phyloP scores from a whole-genome alignment of 2,329 filamentous ascomycete species.

The Cladorrhinum sp. region DNA sequence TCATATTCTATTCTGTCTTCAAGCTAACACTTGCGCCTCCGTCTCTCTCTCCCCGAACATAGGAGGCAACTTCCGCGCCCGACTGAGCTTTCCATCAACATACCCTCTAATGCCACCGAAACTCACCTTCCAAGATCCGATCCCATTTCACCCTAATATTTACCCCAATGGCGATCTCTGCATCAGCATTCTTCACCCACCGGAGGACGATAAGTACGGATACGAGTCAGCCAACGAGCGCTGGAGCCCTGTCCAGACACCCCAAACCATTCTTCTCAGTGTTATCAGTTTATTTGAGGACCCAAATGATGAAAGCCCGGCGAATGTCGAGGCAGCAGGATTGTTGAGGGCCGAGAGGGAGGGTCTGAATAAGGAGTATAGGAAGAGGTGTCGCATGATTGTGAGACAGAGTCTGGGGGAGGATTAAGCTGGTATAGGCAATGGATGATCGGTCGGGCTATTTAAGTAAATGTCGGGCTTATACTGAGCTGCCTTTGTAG shows the following conservation, averaged over 20 bases:
- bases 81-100: constrained; percentile 75
- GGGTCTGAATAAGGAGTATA: constrained; percentile 65
- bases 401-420: constrained; percentile 80
- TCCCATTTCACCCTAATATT: constrained; percentile 92
- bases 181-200: constrained; percentile 95
- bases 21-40: not conserved
- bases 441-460: not conserved
- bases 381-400: constrained; percentile 71
- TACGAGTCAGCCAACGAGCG: constrained; percentile 89
- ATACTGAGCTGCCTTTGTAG: not conserved
- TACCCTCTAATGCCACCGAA: constrained; percentile 88
- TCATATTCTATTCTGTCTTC: not conserved
- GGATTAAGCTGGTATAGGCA: constrained; percentile 41
- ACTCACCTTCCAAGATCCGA: constrained; percentile 79
- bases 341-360: constrained; percentile 77
- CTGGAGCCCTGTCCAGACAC: constrained; percentile 92
- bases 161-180: constrained; percentile 85
- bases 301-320: constrained; percentile 93
- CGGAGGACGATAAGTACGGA: constrained; percentile 88
- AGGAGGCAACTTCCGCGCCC: constrained; percentile 91
- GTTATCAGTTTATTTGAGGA: constrained; percentile 90
- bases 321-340: constrained; percentile 89
- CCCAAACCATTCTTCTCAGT: constrained; percentile 87
- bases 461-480: not conserved
- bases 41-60: not conserved